Base-by-base conservation (phyloP, 345 rosid species). In the Nasturtium officinale region DNA sequence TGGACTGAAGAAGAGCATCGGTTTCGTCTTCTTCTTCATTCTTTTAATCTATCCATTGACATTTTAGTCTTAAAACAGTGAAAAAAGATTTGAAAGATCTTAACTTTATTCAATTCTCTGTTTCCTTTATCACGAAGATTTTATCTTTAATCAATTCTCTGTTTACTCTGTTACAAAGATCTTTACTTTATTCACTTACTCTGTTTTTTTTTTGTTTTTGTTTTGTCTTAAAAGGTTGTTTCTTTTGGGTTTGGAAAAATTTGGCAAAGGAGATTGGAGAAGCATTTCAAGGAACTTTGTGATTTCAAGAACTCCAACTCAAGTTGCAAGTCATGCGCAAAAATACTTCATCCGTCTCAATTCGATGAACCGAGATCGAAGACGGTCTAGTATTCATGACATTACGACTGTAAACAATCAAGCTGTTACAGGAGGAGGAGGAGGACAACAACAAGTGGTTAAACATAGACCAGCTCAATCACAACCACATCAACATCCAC, bases 1-100 rank as follows among this genome's bases (percentile, higher is more conserved):
- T 92, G 97, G 98, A 93, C 97, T 4, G 97, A 90, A 82, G 98
- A 93, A 82, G 97, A 93, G 63, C 98, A 93, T 71, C 85, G 98
- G 98, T 92, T 78, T 5, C 51, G 46, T 50, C 48, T 54, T 13
- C 15, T 15, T 53, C 42, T 23, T 16, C 28, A 1, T 57, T 52
- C 28, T 13, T 54, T 61, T 55, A 18, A 25, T 53, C 72, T 55
- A 48, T 71, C 13, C 28, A 54, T 67, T 55, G 51, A 33, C 45
- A 56, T 57, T 57, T 57, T 32, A 57, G 9, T 32, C 62, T 57
- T 33, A 17, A n/a, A 54, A 57, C n/a, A 57, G n/a, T 57, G 43
- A 17, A 32, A 25, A 56, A 56, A 43, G 48, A 28, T 43, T 12
- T 9, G 2, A 40, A 13, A 4, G 16, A 8, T 38, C 43, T 4